These are phyloP conservation scores for Sporothrix pallida DNA, from an alignment of 2,329 filamentous ascomycete species.

Conservation along the genomic window DNA sequence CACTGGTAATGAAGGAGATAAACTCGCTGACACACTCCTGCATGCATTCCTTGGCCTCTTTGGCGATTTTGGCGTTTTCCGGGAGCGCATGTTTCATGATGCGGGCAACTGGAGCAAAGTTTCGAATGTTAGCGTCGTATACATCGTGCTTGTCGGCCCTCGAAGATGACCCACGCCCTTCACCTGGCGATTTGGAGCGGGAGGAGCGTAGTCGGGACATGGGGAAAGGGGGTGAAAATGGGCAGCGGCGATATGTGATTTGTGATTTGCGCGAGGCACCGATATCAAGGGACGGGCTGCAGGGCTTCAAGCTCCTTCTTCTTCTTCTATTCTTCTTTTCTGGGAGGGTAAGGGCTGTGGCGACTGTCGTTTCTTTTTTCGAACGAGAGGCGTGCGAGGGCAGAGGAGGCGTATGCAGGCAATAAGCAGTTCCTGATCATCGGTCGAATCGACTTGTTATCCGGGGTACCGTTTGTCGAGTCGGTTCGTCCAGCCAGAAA, in stretches of 20 bases:
- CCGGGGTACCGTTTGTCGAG: neutral
- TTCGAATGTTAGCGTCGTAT: conserved; percentile 90
- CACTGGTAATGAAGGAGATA: conserved; percentile 99
- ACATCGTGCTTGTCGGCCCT: conserved; percentile 58
- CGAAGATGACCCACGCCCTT: conserved; percentile 51
- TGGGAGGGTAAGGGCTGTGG: neutral
- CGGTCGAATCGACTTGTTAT: neutral
- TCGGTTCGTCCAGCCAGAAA: conserved; percentile 1
- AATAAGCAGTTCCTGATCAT: conserved; percentile 14
- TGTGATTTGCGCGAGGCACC: neutral
- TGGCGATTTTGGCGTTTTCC: conserved; percentile 98
- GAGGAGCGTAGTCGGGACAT: conserved; percentile 65
- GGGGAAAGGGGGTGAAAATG: conserved; percentile 40
- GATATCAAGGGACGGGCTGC: neutral
- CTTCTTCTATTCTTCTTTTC: neutral
- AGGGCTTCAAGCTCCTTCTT: neutral
- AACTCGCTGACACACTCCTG: conserved; percentile 99
- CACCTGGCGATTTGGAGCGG: conserved; percentile 55
- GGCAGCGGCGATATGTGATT: neutral
- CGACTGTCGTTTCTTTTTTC: neutral
- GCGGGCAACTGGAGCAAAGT: conserved; percentile 93
- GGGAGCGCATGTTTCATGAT: conserved; percentile 99
- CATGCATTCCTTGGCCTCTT: conserved; percentile 99
- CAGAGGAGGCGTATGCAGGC: conserved; percentile 21
- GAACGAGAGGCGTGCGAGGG: neutral